Evolutionary conservation across 2,329 filamentous ascomycete genomes (phyloP).

Genomic region (Apiospora aurea): DNA sequence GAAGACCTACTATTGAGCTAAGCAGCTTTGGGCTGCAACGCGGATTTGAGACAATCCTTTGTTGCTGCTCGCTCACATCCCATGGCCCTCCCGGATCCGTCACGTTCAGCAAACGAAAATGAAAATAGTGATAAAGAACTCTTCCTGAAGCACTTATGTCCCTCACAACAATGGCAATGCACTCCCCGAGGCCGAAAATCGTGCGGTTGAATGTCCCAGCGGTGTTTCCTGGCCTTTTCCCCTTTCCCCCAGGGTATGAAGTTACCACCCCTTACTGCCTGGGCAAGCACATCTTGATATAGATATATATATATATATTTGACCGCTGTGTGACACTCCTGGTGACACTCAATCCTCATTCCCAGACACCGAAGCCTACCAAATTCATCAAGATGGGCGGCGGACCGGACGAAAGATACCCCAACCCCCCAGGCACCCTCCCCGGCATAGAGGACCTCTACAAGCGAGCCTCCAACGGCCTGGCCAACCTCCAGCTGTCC

Average conservation of each 20-base stretch:
- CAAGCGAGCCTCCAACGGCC: background rate
- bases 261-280: background rate
- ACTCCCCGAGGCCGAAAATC: background rate
- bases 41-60: background rate
- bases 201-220: too few relatives aligned
- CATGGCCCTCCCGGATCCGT: background rate
- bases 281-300: background rate
- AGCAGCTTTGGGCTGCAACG: background rate
- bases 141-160: too few relatives aligned
- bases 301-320: too few relatives aligned
- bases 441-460: background rate
- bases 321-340: background rate
- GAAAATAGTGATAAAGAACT: background rate
- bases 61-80: background rate
- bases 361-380: too few relatives aligned
- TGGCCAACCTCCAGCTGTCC: background rate
- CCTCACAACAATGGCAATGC: background rate
- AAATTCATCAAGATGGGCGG: background rate
- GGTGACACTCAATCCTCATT: background rate
- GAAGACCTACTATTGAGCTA: background rate
- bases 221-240: background rate
- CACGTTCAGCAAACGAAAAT: background rate
- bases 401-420: background rate
- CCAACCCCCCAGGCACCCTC: background rate
- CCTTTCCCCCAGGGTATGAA: background rate